Evolutionary conservation across 2,329 filamentous ascomycete genomes (phyloP), one percentile per base, ranked within the genome.

Genomic region (Trichoderma polysporum): DNA sequence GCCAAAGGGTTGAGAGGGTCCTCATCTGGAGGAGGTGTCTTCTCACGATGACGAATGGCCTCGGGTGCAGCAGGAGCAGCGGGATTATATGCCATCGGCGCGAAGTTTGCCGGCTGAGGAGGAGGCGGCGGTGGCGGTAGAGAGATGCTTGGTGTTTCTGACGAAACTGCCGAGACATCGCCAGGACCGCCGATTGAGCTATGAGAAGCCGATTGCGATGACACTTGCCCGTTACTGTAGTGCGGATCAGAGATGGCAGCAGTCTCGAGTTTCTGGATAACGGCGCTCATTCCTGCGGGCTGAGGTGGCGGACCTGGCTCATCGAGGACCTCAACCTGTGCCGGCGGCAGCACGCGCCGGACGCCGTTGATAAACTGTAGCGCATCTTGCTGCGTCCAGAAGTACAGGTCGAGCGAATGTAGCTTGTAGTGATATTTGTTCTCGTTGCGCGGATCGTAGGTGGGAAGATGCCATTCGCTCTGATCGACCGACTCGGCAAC

Each of bases 361-460:
- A 92, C 80, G 15, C 87, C 88, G 72, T 90, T 90, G 68, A 93
- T 79, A 70, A 94, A 91, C 66, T 88, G 84, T 31, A 88, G 80
- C 1, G 91, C 90, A 77, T 94, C 91, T 66, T 88, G 83, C 68
- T 88, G 86, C 0, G 88, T 92, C 90, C 90, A 93, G 74, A 94
- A 91, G 79, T 94, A 94, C 15, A 94, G 80, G 74, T 94, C 91
- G 66, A 94, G 76, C 0, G 89, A 90, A 75, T 92, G 88, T 8
- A 94, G 84, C 75, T 88, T 88, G 79, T 93, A 93, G 82, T 93
- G 87, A 76, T 93, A 93, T 76, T 91, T 92, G 75, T 86, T 88
- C 77, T 93, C 87, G 77, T 92, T 92, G 59, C 83, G 84, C 2
- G 87, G 87, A 76, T 94, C 90, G 75, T 85, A 90, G 0, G 88